Evolutionary conservation across 306 rosid species (phyloP), one percentile per base, ranked within the genome.

Genomic region (Dryas alaskensis): DNA sequence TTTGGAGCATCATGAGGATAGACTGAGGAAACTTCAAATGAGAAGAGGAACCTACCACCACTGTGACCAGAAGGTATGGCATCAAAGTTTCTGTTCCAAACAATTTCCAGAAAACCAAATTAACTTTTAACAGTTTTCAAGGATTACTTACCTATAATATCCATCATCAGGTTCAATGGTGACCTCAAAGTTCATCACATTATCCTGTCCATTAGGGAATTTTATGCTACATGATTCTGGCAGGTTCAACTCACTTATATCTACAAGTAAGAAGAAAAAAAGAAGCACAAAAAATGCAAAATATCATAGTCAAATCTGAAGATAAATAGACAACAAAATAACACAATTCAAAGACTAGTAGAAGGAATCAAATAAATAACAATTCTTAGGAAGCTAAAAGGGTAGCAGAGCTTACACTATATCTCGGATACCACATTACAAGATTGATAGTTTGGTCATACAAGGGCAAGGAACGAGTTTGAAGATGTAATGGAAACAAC

Each of bases 1-100:
- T 83, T 83, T 2, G 87, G 82, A 55, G 87, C 77, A 59, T 80
- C 87, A n/a, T 80, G 87, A 49, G 87, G 87, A 52, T 83, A 83
- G 51, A 73, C 43, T 7, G 81, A 68, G 10, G 87, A 73, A 63
- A 83, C 84, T 45, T 80, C 65, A 54, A 83, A 80, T 59, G 84
- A 54, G 77, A 83, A 83, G 46, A 76, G 42, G 73, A 80, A 83
- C 5, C 71, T 80, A 22, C 87, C 84, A 16, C 75, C 84, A 27
- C 87, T 83, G 37, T 63, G 39, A 73, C 49, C 53, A 13, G 65
- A 59, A 69, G 64, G 58, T 17, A 16, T 37, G 61, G 17, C 63
- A 69, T 4, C 2, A 5, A 39, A 4, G 14, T 68, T 69, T 39
- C 51, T n/a, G 17, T 9, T 52, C 49, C 7, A 39, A 14, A 53